Conservation (phyloP, 208 protist species). For the Leishmania guyanensis region DNA sequence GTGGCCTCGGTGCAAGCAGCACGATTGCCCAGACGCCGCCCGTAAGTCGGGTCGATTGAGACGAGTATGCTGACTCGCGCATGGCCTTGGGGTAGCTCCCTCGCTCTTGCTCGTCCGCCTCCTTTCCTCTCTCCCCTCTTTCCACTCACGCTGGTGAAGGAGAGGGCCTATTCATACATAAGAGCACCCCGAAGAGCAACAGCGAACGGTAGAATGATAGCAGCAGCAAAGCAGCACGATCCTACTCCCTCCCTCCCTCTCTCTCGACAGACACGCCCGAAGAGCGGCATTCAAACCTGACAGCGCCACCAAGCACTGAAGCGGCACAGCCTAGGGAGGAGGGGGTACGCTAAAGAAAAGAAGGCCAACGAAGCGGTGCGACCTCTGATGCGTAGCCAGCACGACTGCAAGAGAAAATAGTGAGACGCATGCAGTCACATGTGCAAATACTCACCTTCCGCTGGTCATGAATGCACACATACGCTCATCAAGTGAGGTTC, state of each 20-base stretch:
- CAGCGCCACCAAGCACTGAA: neutral
- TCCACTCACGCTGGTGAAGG: too few relatives aligned
- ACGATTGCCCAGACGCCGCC: neutral
- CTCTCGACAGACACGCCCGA: neutral
- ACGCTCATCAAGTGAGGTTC: neutral
- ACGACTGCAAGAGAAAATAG: neutral
- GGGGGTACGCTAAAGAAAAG: neutral
- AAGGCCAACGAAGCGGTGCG: neutral
- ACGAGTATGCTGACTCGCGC: neutral
- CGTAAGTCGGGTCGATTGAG: neutral
- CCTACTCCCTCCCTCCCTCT: neutral
- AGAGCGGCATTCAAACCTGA: neutral
- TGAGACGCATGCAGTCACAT: neutral
- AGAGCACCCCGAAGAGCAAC: too few relatives aligned
- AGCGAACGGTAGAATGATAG: too few relatives aligned
- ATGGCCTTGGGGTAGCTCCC: neutral
- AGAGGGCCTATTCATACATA: too few relatives aligned
- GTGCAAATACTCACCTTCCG: neutral
- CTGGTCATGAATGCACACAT: neutral
- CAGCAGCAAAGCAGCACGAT: too few relatives aligned
- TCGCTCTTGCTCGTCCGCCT: neutral
- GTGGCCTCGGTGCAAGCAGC: neutral
- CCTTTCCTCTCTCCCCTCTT: too few relatives aligned
- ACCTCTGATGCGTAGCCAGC: neutral
- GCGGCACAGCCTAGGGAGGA: neutral